Base-by-base conservation (phyloP, 2,329 filamentous ascomycete genomes). In the Chaetomiaceae sp. region DNA sequence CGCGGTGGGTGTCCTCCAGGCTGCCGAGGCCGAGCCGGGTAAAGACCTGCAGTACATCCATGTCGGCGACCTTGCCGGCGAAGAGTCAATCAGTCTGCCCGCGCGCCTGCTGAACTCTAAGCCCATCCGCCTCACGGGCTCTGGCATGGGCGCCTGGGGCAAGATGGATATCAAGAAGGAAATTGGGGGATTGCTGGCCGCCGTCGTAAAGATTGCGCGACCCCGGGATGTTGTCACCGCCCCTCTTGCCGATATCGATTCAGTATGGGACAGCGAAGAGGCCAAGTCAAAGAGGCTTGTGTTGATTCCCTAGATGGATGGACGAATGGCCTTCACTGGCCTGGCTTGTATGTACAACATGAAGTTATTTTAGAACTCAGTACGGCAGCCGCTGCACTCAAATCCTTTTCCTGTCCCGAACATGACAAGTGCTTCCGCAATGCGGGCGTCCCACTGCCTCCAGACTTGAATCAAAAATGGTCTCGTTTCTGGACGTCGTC, bases 31-130 rank as follows among this genome's bases (percentile, higher is more conserved):
- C 4, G 44, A 44, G 33, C 44, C 44, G 14, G 50, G 50, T 23
- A 52, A 44, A 40, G 44, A 52, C 4, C 6, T 52, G 23, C 50
- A 52, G 40, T 52, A 52, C 50, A 52, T 52, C 27, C 50, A 52
- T 34, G 33, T 52, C 16, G 50, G 50, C 33, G 50, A 52, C 14
- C 50, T 52, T 4, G 50, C 44, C 2, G 44, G 50, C n/a, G 50
- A 52, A n/a, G 50, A 52, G 13, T 14, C 23, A 4, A 31, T 52
- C 9, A 19, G 16, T 1, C 4, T 52, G n/a, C 39, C 44, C 6
- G 39, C 25, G 21, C 44, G 44, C 12, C 27, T 52, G 19, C 44
- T 52, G 6, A 52, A 52, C 34, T 23, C 44, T 9, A 43, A 27
- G 50, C 50, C 50, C 13, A 13, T 52, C 23, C 50, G 44, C 23